These are phyloP conservation scores for Aspergillus steynii DNA, from an alignment of 495 filamentous ascomycete species.

Conservation along the genomic window DNA sequence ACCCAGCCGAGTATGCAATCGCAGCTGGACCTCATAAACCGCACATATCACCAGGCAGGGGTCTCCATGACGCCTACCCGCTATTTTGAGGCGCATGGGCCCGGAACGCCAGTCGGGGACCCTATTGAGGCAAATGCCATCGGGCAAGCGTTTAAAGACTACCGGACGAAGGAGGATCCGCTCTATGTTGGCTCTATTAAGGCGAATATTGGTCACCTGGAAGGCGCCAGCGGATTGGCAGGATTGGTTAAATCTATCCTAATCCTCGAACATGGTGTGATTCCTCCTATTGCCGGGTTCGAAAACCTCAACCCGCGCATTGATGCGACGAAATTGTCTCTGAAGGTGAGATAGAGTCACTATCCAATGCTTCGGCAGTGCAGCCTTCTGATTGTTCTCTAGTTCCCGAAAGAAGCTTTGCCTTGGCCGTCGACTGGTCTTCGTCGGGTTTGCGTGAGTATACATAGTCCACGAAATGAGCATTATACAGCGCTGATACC, in stretches of 20 bases:
- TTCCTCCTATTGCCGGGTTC: background rate
- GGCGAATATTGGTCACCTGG: conserved; percentile 29
- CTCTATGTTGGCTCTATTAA: conserved; percentile 29
- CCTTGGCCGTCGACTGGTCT: conserved; percentile 17
- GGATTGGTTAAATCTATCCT: conserved; percentile 43
- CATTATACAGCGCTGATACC: no score
- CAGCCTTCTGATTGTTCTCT: background rate
- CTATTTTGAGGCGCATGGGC: conserved; percentile 55
- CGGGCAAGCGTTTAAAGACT: conserved; percentile 18
- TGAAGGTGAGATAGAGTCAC: background rate
- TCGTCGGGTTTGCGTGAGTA: conserved; percentile 22
- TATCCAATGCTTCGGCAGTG: background rate
- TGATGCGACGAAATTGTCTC: background rate
- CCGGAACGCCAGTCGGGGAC: conserved; percentile 49
- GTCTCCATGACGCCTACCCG: conserved; percentile 36
- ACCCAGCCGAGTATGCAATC: conserved; percentile 40
- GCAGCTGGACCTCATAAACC: conserved; percentile 42
- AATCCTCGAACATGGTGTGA: conserved; percentile 26
- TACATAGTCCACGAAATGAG: no score
- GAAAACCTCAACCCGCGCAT: conserved; percentile 1
- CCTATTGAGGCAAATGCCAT: conserved; percentile 44
- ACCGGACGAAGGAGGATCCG: conserved; percentile 20
- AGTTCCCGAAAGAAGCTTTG: background rate
- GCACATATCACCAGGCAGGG: conserved; percentile 37
- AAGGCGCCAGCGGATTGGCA: background rate